These are phyloP conservation scores for Colletotrichum sp. DNA, from an alignment of 2,329 filamentous ascomycete genomes.

Conservation along the genomic window DNA sequence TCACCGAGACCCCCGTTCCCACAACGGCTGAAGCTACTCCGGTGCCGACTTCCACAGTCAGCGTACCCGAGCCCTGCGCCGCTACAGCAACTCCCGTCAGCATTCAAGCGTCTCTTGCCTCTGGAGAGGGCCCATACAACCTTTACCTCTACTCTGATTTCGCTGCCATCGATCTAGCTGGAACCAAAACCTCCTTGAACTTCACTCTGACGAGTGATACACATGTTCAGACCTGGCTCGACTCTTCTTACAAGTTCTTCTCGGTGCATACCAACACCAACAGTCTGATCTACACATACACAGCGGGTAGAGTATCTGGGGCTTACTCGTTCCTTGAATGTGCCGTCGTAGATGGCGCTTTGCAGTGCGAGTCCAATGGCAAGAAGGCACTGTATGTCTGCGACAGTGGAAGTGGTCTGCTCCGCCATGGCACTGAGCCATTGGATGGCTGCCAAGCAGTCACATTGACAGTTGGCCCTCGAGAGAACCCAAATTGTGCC, in stretches of 20 bases:
- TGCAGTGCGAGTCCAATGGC: neutral
- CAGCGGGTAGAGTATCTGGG: neutral
- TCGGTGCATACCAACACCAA: slow-evolving; percentile 21
- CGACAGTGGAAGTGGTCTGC: neutral
- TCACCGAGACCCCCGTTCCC: neutral
- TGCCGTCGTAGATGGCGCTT: neutral
- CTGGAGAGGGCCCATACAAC: neutral
- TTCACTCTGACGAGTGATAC: neutral
- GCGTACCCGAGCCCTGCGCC: neutral
- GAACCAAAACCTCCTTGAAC: neutral
- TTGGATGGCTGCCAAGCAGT: neutral
- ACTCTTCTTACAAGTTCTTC: neutral
- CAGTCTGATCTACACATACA: slow-evolving; percentile 24
- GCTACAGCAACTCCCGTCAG: neutral
- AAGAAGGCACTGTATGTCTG: slow-evolving; percentile 17
- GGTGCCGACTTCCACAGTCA: neutral
- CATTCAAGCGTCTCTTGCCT: slow-evolving; percentile 13
- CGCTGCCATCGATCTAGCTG: slow-evolving; percentile 15
- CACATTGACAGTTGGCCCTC: neutral
- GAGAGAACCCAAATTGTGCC: neutral
- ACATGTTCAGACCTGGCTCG: neutral
- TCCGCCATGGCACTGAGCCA: neutral
- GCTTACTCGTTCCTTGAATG: slow-evolving; percentile 18
- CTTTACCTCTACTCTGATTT: slow-evolving; percentile 23
- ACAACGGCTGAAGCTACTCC: neutral